These are phyloP conservation scores for Alternaria angustiovoidea DNA, from an alignment of 2,329 filamentous ascomycete species.

Conservation along the genomic window DNA sequence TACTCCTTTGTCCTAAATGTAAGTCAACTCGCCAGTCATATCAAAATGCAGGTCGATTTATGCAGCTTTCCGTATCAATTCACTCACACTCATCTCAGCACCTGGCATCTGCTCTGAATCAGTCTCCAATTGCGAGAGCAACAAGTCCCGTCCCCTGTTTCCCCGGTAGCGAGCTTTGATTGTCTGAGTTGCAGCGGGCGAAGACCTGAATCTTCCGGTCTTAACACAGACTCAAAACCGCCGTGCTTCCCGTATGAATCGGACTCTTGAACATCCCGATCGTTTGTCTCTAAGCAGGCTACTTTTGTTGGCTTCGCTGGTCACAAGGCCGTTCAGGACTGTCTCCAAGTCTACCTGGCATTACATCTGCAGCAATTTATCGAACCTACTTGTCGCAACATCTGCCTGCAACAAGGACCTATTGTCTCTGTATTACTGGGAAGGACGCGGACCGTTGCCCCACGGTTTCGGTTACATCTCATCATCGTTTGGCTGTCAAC, in stretches of 20 bases:
- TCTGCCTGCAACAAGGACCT: conserved; percentile 28
- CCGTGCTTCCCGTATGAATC: conserved; percentile 50
- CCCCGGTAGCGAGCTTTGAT: conserved; percentile 39
- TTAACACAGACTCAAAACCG: conserved; percentile 48
- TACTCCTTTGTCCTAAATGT: conserved; percentile 48
- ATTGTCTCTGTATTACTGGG: conserved; percentile 30
- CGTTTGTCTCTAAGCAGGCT: conserved; percentile 45
- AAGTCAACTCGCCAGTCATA: conserved; percentile 44
- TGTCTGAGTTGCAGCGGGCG: conserved; percentile 38
- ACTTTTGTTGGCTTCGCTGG: conserved; percentile 36
- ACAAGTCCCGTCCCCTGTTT: conserved; percentile 42
- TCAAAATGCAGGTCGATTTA: conserved; percentile 41
- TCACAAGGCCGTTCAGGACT: conserved; percentile 42
- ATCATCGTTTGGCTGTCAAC: conserved; percentile 21
- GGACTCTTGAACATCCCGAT: conserved; percentile 41
- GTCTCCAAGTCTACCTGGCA: conserved; percentile 31
- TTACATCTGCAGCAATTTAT: conserved; percentile 27
- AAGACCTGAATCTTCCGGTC: conserved; percentile 37
- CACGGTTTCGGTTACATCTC: conserved; percentile 26
- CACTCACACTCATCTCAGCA: conserved; percentile 47
- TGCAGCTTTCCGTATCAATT: conserved; percentile 43
- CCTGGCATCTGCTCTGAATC: conserved; percentile 49
- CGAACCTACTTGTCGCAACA: conserved; percentile 34
- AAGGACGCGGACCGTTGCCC: conserved; percentile 21
- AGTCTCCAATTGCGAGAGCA: conserved; percentile 37